Base-by-base conservation (phyloP, 768 basidiomycete species). In the Boletus pseudopeckii region DNA sequence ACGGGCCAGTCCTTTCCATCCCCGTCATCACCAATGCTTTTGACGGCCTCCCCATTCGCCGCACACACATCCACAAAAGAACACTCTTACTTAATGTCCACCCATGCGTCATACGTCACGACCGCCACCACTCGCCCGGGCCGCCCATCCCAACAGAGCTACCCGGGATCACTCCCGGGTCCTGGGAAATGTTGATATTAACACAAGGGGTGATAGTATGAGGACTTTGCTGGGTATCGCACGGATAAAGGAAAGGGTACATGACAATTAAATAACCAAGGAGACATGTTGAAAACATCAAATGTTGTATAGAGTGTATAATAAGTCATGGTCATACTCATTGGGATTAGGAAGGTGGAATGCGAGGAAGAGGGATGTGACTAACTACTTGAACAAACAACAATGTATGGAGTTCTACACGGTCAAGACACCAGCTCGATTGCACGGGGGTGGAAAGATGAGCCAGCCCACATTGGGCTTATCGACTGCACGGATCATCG, bases 21-120 rank as follows among this genome's bases (percentile, higher is more conserved):
- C n/a, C 18, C 43, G 7, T 22, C 49, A 24, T 43, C 46, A 5
- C 47, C 6, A 7, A 39, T 51, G 36, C 7, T 10, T 13, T 47
- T 47, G n/a, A 83, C 52, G 1, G 46, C 57, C 14, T 28, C 37
- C 15, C 42, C 42, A 14, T 42, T 55, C n/a, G 82, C 80, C 15
- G 66, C 56, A 56, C 81, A 83, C 0, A 84, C 84, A 26, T 72
- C 73, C 22, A 74, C 50, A 52, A 86, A 82, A 1, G 78, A 62
- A 84, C 74, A 30, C 76, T 74, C 58, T 75, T 75, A 57, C 76
- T 80, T 52, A 84, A 72, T 1, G 84, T 85, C 58, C 80, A 72
- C 2, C 84, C 84, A 56, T 85, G 84, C 24, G 24, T 24, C 24
- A 24, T 4, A 4, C 0, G 80, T 85, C 30, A 85, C 82, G 46